phyloP scores from a whole-genome alignment of 495 filamentous ascomycete species.

The Penicillium bialowiezense region DNA sequence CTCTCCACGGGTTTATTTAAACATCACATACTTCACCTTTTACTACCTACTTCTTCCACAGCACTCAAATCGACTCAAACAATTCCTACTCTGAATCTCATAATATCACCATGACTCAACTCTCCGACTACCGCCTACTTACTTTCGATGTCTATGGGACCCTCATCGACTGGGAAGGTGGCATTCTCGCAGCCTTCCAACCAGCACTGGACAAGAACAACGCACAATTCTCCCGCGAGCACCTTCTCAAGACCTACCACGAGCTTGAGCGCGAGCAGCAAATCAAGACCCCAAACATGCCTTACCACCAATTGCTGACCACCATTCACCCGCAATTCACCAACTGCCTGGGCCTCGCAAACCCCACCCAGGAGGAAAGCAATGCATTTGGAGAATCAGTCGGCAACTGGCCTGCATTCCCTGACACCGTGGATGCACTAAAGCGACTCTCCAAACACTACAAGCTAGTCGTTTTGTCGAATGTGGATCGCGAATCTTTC shows the following conservation, averaged over 20 bases:
- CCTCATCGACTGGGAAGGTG: slow-evolving; percentile 70
- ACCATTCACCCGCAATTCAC: slow-evolving; percentile 48
- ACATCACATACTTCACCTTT: too few species aligned
- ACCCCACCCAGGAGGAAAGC: slow-evolving; percentile 29
- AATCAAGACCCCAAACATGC: slow-evolving; percentile 45
- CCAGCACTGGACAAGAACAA: slow-evolving; percentile 44
- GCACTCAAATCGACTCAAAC: too few species aligned
- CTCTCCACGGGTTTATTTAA: too few species aligned
- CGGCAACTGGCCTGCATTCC: slow-evolving; percentile 61
- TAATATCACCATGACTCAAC: slow-evolving; percentile 28
- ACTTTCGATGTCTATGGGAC: slow-evolving; percentile 83
- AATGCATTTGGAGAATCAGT: slow-evolving; percentile 51
- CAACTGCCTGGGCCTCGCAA: slow-evolving; percentile 32
- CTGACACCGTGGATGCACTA: slow-evolving; percentile 61
- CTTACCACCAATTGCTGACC: slow-evolving; percentile 57
- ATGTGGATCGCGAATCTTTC: slow-evolving; percentile 67
- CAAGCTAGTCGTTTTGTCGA: slow-evolving; percentile 70
- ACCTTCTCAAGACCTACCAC: slow-evolving; percentile 37
- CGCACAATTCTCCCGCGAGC: slow-evolving; percentile 38
- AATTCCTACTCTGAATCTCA: too few species aligned
- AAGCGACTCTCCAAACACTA: slow-evolving; percentile 54
- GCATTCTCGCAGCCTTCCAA: slow-evolving; percentile 36
- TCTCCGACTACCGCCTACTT: slow-evolving; percentile 51
- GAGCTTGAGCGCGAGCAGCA: slow-evolving; percentile 46
- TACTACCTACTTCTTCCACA: too few species aligned